Base-by-base conservation (phyloP, 768 basidiomycete genomes). In the Xerocomus potaroensis region DNA sequence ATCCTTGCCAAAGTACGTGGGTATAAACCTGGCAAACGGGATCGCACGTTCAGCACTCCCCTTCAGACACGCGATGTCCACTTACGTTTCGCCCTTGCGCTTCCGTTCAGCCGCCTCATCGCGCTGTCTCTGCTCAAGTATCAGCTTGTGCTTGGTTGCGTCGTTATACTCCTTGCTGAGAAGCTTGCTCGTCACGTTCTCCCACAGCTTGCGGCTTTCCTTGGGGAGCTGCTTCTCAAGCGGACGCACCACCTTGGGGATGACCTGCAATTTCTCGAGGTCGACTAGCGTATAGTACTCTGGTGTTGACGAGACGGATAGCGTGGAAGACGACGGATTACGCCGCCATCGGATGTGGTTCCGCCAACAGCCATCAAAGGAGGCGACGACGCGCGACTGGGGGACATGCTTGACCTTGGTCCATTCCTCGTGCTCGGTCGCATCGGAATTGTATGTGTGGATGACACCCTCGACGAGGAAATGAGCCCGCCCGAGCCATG, bases 391-490 rank as follows among this genome's bases (percentile, higher is more conserved):
- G 40, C 81, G 75, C 23, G 82, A 77, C 36, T 75, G 71, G 4
- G 95, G 94, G 10, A 99, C 92, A 52, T 97, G 88, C 69, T 90
- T 97, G 55, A 92, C 80, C 61, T 82, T 84, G 31, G 82, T 85
- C 87, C 88, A 91, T 52, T 81, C 81, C 53, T 80, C 72, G 57
- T 81, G 77, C 49, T 78, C 71, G 6, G 72, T 74, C 40, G 81
- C 78, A 43, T 76, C 81, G 18, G 84, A 81, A 34, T 78, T 72
- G 40, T 89, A 88, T 21, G 80, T 79, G 70, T 95, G 91, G 42
- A 99, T 82, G 41, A 97, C 83, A 36, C 95, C 96, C 60, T 93
- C 93, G 5, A 89, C 51, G 35, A 85, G 69, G 73, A 86, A 95
- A 52, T 87, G 86, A 5, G 94, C 84, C 50, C 76, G 81, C 43